These are phyloP conservation scores for Cryoendolithus antarcticus DNA, from an alignment of 2,329 filamentous ascomycete species.

Conservation along the genomic window DNA sequence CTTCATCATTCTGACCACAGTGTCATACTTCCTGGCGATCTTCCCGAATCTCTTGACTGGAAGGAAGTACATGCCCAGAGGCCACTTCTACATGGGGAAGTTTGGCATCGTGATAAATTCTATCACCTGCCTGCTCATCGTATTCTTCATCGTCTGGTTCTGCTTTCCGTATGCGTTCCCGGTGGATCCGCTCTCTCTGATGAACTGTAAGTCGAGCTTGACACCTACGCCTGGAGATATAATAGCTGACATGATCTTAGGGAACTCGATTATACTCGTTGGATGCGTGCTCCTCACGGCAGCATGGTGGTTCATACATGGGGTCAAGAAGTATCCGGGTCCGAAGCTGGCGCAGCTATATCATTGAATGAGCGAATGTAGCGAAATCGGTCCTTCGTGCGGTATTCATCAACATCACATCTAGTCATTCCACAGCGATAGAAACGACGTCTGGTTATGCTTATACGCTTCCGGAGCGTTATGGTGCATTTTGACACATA, in stretches of 20 bases:
- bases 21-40: conserved; percentile 23
- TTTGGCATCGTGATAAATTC: conserved; percentile 21
- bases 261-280: conserved; percentile 42
- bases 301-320: conserved; percentile 41
- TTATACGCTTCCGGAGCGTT: no score
- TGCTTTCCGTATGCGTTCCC: conserved; percentile 24
- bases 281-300: conserved; percentile 36
- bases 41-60: conserved; percentile 24
- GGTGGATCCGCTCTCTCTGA: conserved; percentile 13
- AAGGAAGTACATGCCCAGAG: conserved; percentile 20
- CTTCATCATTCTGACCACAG: conserved; percentile 25
- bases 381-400: no score
- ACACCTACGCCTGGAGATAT: conserved; percentile 22
- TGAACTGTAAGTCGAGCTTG: conserved; percentile 26
- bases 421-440: no score
- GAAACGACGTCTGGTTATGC: no score
- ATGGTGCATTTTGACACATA: no score
- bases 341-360: conserved; percentile 29
- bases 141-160: conserved; percentile 26
- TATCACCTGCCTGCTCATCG: conserved; percentile 20
- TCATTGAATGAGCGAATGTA: no score
- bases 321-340: conserved; percentile 36
- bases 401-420: no score
- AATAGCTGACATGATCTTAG: conserved; percentile 25
- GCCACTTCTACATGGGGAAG: conserved; percentile 25